Base-by-base conservation (phyloP, 2,329 filamentous ascomycete genomes). In the Cladosporium sp. region DNA sequence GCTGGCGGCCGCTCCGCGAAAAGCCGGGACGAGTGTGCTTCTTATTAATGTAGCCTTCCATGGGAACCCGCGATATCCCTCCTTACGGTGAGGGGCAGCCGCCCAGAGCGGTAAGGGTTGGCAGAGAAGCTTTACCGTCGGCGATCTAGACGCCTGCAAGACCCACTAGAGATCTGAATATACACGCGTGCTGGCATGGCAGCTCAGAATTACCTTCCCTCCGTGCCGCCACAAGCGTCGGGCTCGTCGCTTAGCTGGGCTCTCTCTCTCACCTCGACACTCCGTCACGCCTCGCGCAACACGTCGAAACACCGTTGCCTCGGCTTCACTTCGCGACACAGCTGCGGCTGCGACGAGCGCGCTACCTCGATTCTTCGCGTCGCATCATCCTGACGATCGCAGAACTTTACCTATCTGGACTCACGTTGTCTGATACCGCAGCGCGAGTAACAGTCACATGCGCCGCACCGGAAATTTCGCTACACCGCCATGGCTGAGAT, bases 401-500 rank as follows among this genome's bases (percentile, higher is more conserved):
- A 28, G 5, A 28, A 28, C 22, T 28, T 28, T 28, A 7, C 22
- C 22, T 28, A 7, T 28, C 22, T 28, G 2, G 22, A 28, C 22
- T 28, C 22, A 28, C 22, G 16, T 7, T 28, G 22, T 28, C 22
- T 28, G 22, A 28, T 28, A 28, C 22, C 22, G 35, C 35, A 38
- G 35, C 35, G 16, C 6, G 13, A n/a, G n/a, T 14, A 16, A 28
- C 9, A 37, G 32, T 50, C 48, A 50, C 48, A 50, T 50, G 48
- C 31, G 31, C 34, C 31, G 18, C 40, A 18, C 35, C 46, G 46
- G 35, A 19, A 35, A 49, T 19, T 28, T 37, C 28, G 46, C 38
- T 50, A 31, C 48, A 43, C 31, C 41, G 38, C 41, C 32, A 50
- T 50, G 48, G 48, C 48, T 43, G 48, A 50, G 28, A 43, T 32